Percentiles rank a stretch among this genome's conserved stretches.
phyloP scores from a whole-genome alignment of 208 protist genomes.

The Wallacemonas collosoma region DNA sequence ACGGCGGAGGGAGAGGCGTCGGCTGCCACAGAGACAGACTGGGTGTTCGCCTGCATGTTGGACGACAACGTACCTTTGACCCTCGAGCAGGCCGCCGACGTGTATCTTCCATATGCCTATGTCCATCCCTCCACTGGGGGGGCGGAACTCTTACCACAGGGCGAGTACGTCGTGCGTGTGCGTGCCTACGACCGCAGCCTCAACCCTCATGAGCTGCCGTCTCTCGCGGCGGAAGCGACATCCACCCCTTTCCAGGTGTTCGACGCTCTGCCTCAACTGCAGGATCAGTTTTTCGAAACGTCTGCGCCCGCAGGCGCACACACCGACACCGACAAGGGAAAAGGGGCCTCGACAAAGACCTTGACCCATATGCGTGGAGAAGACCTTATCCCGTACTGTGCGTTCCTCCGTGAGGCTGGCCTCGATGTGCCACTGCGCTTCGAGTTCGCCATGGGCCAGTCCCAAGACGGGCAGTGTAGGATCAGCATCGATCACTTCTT shows the following conservation, averaged over 20 bases:
- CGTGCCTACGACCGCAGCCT: slow-evolving; percentile 55
- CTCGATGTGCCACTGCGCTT: slow-evolving; percentile 72
- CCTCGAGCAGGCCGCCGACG: slow-evolving; percentile 41
- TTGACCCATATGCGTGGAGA: slow-evolving; percentile 30
- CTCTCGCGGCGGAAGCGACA: slow-evolving; percentile 50
- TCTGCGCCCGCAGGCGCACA: no score
- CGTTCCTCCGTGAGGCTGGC: slow-evolving; percentile 68
- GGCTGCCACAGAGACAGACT: slow-evolving; percentile 33
- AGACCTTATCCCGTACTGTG: slow-evolving; percentile 70
- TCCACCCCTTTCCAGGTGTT: slow-evolving; percentile 66
- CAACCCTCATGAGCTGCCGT: slow-evolving; percentile 31
- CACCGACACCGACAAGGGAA: not conserved
- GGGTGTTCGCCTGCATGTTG: slow-evolving; percentile 85
- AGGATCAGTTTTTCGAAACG: slow-evolving; percentile 48
- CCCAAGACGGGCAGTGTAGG: slow-evolving; percentile 53
- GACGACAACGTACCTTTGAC: slow-evolving; percentile 70
- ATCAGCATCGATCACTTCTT: slow-evolving; percentile 54
- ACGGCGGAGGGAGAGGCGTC: not conserved
- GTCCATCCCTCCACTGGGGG: slow-evolving; percentile 16
- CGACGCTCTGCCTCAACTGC: slow-evolving; percentile 72
- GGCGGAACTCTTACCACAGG: slow-evolving; percentile 48
- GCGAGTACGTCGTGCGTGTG: slow-evolving; percentile 78
- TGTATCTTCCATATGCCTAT: slow-evolving; percentile 72
- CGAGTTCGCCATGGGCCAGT: slow-evolving; percentile 82
- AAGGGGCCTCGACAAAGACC: not conserved